These are phyloP conservation scores for Stachybotrys chartarum DNA, from an alignment of 2,329 filamentous ascomycete species.

Conservation along the genomic window DNA sequence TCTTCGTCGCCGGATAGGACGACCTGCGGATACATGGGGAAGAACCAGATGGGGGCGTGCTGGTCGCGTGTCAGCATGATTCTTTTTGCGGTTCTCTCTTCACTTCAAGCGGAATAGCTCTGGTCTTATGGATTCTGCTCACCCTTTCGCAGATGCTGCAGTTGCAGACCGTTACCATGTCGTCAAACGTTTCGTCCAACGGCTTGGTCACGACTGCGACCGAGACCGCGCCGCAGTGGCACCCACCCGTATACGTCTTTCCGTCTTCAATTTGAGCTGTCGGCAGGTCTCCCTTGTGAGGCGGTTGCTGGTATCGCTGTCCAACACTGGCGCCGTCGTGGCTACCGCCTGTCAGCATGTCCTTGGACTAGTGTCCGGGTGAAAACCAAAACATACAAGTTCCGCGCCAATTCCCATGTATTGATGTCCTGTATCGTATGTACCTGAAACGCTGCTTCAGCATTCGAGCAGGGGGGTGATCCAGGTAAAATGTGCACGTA, in stretches of 20 bases:
- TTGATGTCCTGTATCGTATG: constrained; percentile 37
- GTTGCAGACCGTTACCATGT: constrained; percentile 34
- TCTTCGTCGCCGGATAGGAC: constrained; percentile 29
- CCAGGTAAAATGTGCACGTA: constrained; percentile 13
- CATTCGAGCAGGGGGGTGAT: neutral
- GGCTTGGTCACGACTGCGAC: constrained; percentile 34
- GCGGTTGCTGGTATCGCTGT: constrained; percentile 23
- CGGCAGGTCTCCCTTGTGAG: constrained; percentile 34
- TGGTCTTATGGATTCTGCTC: constrained; percentile 7
- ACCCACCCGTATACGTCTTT: constrained; percentile 40
- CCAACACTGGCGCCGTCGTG: constrained; percentile 28
- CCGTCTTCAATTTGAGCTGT: constrained; percentile 25
- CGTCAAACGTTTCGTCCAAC: constrained; percentile 28
- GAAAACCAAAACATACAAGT: constrained; percentile 20
- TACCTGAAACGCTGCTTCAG: constrained; percentile 17
- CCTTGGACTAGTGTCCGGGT: neutral
- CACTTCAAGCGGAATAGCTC: neutral
- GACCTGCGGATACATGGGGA: constrained; percentile 31
- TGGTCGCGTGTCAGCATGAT: constrained; percentile 11
- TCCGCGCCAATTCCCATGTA: constrained; percentile 29
- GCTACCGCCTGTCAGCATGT: constrained; percentile 13
- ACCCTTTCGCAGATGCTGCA: constrained; percentile 43
- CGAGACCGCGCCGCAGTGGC: constrained; percentile 44
- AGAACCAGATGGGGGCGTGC: constrained; percentile 38
- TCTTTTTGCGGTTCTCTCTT: neutral